Conservation (phyloP, 2,329 filamentous ascomycete genomes). For the Passalora sequoiae region DNA sequence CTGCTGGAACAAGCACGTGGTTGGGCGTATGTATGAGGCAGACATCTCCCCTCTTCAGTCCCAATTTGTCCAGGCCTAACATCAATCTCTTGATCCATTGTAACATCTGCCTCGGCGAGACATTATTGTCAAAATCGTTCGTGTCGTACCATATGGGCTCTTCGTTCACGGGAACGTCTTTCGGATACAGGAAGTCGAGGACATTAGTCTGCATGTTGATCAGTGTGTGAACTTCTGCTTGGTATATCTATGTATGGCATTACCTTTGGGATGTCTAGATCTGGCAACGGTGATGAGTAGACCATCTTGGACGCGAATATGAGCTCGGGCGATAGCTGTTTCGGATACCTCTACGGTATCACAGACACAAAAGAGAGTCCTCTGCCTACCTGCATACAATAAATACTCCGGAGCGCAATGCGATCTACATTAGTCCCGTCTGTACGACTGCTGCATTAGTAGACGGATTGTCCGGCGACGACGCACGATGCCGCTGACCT, state of each 20-base stretch:
- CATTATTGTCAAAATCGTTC: slow-evolving; percentile 41
- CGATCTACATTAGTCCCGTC: neutral
- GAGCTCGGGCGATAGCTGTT: neutral
- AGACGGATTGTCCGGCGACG: neutral
- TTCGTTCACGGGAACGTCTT: slow-evolving; percentile 34
- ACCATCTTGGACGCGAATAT: slow-evolving; percentile 23
- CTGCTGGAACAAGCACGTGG: slow-evolving; percentile 52
- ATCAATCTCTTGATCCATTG: slow-evolving; percentile 51
- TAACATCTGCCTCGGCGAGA: slow-evolving; percentile 47
- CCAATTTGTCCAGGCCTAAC: slow-evolving; percentile 44
- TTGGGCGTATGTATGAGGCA: slow-evolving; percentile 53
- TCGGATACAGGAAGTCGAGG: slow-evolving; percentile 36
- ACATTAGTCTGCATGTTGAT: slow-evolving; percentile 35
- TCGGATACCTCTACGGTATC: neutral
- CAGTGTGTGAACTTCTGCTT: neutral
- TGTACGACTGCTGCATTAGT: too few relatives aligned
- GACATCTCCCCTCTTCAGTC: slow-evolving; percentile 46
- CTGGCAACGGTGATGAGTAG: slow-evolving; percentile 22
- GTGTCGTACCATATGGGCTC: slow-evolving; percentile 53
- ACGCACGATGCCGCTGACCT: too few relatives aligned
- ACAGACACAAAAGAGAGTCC: neutral
- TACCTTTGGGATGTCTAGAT: slow-evolving; percentile 29
- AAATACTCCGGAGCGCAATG: neutral
- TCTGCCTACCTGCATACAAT: neutral
- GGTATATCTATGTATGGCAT: neutral